Evolutionary conservation across 495 filamentous ascomycete species (phyloP), one percentile per base, ranked within the genome.

Genomic region (Lepraria neglecta): DNA sequence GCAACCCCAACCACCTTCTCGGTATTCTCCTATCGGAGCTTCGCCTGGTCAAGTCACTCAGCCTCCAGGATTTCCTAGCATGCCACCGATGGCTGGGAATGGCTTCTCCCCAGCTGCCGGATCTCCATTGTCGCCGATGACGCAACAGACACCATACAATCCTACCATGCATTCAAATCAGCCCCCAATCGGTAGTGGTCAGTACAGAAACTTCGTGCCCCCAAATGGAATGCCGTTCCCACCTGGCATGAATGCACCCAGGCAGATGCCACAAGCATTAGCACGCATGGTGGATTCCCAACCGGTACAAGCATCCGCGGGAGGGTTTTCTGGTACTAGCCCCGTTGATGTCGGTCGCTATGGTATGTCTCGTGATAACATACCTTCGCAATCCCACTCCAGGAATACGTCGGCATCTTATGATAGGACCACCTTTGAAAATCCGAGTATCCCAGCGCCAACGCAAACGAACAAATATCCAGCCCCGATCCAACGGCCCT

Each of bases 401-500:
- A 72, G 84, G 69, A 83, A 87, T 52, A 74, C 76, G 3, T 87
- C 85, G 7, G 75, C 67, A 21, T 85, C 85, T 9, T 82, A 79
- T 62, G 82, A 85, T 21, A 75, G 78, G 72, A 70, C 78, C 69
- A 63, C 75, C 70, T 63, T 73, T 76, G 59, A 75, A 71, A 58
- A 64, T 71, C 46, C 69, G 82, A 46, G 69, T 74, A 56, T 42
- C 19, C 27, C 61, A 33, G 60, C 74, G 11, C 72, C 76, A 58
- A 68, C 73, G 53, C 87, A 90, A 63, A 86, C 88, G 1, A 88
- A 92, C 58, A 78, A 82, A 28, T 84, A 88, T 33, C 94, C 94
- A 47, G 84, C 89, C 28, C 92, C 92, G 6, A 97, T 97, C 59
- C 87, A 91, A 61, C 83, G 91, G 43, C 92, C 94, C 2, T 84